Evolutionary conservation across 768 basidiomycete genomes (phyloP).

Genomic region (Auricularia auricula-judae): DNA sequence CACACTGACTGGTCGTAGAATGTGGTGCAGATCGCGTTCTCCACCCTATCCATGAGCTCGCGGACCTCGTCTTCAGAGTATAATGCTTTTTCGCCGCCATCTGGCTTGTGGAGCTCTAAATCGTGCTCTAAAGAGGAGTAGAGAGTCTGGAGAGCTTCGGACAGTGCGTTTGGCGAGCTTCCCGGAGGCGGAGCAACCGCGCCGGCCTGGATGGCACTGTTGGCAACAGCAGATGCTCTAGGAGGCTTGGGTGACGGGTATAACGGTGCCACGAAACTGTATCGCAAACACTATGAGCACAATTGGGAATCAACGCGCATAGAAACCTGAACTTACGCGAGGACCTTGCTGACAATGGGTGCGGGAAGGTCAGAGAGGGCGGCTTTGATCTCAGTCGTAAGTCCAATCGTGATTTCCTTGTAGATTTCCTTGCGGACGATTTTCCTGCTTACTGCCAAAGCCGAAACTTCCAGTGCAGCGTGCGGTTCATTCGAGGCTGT

Average conservation of each 20-base stretch:
- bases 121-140: slow-evolving; percentile 58
- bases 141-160: slow-evolving; percentile 57
- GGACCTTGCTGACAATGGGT: slow-evolving; percentile 52
- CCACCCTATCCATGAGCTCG: slow-evolving; percentile 61
- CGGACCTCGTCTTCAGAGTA: slow-evolving; percentile 35
- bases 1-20: slow-evolving; percentile 73
- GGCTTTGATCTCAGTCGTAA: slow-evolving; percentile 46
- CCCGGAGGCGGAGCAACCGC: slow-evolving; percentile 23
- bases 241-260: slow-evolving; percentile 43
- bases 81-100: slow-evolving; percentile 14
- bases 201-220: slow-evolving; percentile 29
- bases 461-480: slow-evolving; percentile 41
- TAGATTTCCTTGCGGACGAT: slow-evolving; percentile 45
- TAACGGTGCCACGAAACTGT: slow-evolving; percentile 35
- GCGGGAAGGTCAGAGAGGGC: slow-evolving; percentile 29
- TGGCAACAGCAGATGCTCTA: slow-evolving; percentile 19
- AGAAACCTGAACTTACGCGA: slow-evolving; percentile 18
- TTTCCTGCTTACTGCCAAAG: slow-evolving; percentile 43
- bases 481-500: slow-evolving; percentile 19
- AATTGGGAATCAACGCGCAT: too few relatives aligned
- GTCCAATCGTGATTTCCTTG: slow-evolving; percentile 38
- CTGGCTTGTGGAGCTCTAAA: slow-evolving; percentile 23
- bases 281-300: slow-evolving; percentile 1
- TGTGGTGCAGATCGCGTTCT: slow-evolving; percentile 53
- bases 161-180: slow-evolving; percentile 32